phyloP scores from a whole-genome alignment of 352 stramenopile species.

The Pythium scleroteichum region DNA sequence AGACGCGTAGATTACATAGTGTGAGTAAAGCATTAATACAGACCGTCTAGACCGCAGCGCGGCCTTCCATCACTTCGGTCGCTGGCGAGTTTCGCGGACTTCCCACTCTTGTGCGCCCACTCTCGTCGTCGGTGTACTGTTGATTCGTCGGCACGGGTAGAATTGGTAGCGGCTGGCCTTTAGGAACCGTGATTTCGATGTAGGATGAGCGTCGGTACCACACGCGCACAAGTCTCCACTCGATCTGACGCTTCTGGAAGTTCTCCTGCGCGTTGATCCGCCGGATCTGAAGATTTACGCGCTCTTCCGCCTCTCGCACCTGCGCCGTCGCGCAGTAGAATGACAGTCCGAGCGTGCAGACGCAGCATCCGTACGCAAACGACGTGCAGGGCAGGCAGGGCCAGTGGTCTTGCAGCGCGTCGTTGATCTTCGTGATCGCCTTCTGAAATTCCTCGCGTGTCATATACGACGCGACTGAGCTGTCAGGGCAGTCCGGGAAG shows the following conservation, averaged over 20 bases:
- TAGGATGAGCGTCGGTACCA: constrained; percentile 72
- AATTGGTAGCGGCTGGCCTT: constrained; percentile 17
- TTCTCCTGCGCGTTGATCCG: constrained; percentile 71
- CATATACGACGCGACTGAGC: constrained; percentile 46
- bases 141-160: not conserved
- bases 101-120: not conserved
- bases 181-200: constrained; percentile 57
- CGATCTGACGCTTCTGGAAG: constrained; percentile 53
- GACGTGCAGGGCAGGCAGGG: constrained; percentile 79
- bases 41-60: constrained; percentile 2
- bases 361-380: constrained; percentile 80
- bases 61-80: constrained; percentile 23
- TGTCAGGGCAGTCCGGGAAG: constrained; percentile 46
- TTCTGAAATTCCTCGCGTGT: constrained; percentile 63
- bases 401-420: constrained; percentile 83
- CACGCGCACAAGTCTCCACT: constrained; percentile 64
- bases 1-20: not conserved
- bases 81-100: not conserved
- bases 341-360: constrained; percentile 78
- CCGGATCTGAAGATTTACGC: constrained; percentile 62
- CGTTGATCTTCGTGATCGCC: constrained; percentile 73
- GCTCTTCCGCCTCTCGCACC: constrained; percentile 69
- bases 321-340: constrained; percentile 80
- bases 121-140: not conserved
- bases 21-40: constrained; percentile 5